Conservation (phyloP, 2,329 filamentous ascomycete species). For the Diplodia intermedia region DNA sequence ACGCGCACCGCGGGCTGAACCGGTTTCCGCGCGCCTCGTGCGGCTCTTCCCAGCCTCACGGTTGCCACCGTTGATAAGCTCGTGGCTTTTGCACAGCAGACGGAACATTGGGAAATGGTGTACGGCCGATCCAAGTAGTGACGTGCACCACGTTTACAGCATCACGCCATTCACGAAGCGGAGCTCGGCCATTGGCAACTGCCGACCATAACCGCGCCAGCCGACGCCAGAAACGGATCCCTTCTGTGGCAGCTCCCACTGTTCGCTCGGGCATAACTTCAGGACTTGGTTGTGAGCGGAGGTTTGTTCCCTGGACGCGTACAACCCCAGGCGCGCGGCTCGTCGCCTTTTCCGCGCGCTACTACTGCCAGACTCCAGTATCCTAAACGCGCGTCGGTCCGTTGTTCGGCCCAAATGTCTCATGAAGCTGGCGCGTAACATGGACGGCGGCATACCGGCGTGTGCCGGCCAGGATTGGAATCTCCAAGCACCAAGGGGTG, state of each 20-base stretch:
- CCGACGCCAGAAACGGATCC: background rate
- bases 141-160: background rate
- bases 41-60: background rate
- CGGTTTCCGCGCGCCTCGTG: background rate
- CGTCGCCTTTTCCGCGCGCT: background rate
- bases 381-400: constrained; percentile 14
- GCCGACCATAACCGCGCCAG: background rate
- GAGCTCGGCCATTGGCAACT: background rate
- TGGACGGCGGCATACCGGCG: background rate
- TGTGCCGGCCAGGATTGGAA: background rate
- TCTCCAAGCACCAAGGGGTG: background rate
- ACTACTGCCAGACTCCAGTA: background rate
- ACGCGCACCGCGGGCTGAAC: background rate
- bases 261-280: background rate
- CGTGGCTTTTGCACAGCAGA: background rate
- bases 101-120: background rate
- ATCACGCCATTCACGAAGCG: constrained; percentile 3
- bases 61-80: background rate
- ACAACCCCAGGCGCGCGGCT: too few relatives aligned
- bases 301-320: too few relatives aligned
- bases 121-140: background rate
- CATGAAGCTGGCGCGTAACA: constrained; percentile 15
- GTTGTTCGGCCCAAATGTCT: constrained; percentile 14
- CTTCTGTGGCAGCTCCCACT: background rate
- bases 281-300: too few relatives aligned